Evolutionary conservation across 2,329 filamentous ascomycete species (phyloP), one percentile per base, ranked within the genome.

Genomic region (Sporothrix humicola): DNA sequence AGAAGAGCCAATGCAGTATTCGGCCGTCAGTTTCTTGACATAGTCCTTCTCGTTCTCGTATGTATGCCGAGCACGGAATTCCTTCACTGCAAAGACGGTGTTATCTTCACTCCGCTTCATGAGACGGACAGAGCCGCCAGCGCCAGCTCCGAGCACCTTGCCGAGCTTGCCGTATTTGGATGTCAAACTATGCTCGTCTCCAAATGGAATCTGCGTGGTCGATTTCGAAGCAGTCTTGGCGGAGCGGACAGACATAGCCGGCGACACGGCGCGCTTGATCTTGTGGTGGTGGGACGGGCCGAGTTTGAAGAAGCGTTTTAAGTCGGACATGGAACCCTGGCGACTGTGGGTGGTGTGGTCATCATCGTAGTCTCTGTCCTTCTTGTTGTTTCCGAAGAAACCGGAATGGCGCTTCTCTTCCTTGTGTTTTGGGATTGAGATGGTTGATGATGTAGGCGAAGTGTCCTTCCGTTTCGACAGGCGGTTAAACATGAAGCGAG

Each of bases 1-100:
- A 0, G 96, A 98, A 2, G 95, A 98, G 13, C 96, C 96, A 77
- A 99, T 95, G 80, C 96, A 99, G 82, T 99, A 99, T 80, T 99
- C 96, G 2, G 96, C 95, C 0, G 96, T 99, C 65, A 99, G 90
- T 81, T 99, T 99, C 83, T 99, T 99, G 77, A 94, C 93, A 79
- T 99, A 99, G 77, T 98, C 96, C 79, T 93, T 94, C 80, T 98
- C 93, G 1, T 92, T 93, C 82, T 99, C 96, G 82, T 98, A 97
- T 0, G 92, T 91, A 82, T 99, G 95, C 48, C 94, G 90, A 72
- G 95, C 91, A 71, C 96, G 88, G 83, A 99, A 99, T 80, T 99
- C 95, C 82, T 99, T 99, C 71, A 98, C 96, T 0, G 96, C 96
- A 82, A 99, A 99, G 0, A 97, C 96, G 7, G 93, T 94, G 37